Percentiles rank a stretch among this genome's conserved stretches.
These are phyloP conservation scores for Penicillium expansum DNA, from an alignment of 2,329 filamentous ascomycete genomes.

Conservation along the genomic window DNA sequence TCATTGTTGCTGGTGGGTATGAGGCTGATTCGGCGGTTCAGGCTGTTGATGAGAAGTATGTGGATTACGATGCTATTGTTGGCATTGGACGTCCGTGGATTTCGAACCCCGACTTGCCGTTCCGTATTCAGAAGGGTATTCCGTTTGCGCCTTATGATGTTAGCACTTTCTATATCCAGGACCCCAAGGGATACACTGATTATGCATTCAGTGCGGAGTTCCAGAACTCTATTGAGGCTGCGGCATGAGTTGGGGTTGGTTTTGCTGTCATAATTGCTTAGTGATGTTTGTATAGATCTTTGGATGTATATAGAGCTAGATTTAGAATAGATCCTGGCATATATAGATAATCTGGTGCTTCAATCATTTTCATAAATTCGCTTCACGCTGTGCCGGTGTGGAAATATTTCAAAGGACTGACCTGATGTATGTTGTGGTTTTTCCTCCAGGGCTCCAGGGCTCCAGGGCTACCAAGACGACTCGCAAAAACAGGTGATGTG, in stretches of 20 bases:
- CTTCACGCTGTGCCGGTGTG: too few species aligned
- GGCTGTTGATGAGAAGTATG: conserved; percentile 34
- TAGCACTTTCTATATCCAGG: conserved; percentile 41
- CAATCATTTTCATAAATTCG: too few species aligned
- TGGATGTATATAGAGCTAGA: background rate
- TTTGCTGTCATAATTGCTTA: conserved; percentile 12
- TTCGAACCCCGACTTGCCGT: conserved; percentile 48
- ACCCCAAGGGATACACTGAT: conserved; percentile 41
- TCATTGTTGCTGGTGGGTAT: conserved; percentile 54
- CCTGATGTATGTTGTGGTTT: too few species aligned
- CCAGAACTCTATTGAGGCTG: conserved; percentile 23
- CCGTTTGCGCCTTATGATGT: conserved; percentile 41
- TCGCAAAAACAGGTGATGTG: too few species aligned
- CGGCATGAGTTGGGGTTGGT: conserved; percentile 16
- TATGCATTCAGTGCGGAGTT: conserved; percentile 37
- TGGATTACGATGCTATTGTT: conserved; percentile 33
- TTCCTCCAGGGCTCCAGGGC: too few species aligned
- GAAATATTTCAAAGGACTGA: too few species aligned
- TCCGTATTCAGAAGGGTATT: conserved; percentile 40
- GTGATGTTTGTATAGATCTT: conserved; percentile 3
- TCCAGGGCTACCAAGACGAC: too few species aligned
- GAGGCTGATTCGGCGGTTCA: conserved; percentile 40
- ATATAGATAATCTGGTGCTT: background rate
- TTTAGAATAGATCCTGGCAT: background rate
- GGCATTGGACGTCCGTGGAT: conserved; percentile 46